Conservation (phyloP, 441 rosid genomes). For the Populus tomentosa region DNA sequence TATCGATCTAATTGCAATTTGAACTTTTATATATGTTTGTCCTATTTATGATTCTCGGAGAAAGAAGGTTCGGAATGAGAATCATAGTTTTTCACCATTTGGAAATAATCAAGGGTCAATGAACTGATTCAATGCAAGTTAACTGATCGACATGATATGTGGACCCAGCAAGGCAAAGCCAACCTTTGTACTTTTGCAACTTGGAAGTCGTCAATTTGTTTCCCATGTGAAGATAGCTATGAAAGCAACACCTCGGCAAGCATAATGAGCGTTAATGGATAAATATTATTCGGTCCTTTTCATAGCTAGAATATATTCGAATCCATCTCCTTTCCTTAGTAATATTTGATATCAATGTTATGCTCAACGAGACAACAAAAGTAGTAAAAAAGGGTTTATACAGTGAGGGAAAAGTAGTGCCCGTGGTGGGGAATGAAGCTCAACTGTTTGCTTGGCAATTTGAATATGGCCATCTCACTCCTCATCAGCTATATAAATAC, state of each 20-base stretch:
- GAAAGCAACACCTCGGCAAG: background rate
- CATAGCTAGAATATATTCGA: slow-evolving; percentile 16
- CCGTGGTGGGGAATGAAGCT: background rate
- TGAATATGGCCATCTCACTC: background rate
- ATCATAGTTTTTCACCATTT: background rate
- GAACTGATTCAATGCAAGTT: slow-evolving; percentile 25
- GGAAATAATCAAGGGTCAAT: slow-evolving; percentile 5
- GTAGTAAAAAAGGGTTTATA: too few relatives aligned
- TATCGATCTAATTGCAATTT: background rate
- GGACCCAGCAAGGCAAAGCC: background rate
- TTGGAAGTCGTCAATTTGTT: background rate
- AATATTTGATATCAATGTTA: background rate
- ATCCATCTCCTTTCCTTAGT: background rate
- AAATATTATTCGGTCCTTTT: background rate
- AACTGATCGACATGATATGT: background rate
- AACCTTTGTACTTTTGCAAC: background rate
- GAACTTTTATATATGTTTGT: too few relatives aligned
- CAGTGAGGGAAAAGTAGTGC: background rate
- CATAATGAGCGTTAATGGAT: background rate
- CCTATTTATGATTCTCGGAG: background rate
- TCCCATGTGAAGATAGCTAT: background rate
- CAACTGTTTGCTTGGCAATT: background rate
- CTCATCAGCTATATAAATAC: slow-evolving; percentile 23
- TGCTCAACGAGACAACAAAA: background rate
- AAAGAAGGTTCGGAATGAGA: background rate